These are phyloP conservation scores for Fusarium humuli DNA, from an alignment of 2,329 filamentous ascomycete genomes.

Conservation along the genomic window DNA sequence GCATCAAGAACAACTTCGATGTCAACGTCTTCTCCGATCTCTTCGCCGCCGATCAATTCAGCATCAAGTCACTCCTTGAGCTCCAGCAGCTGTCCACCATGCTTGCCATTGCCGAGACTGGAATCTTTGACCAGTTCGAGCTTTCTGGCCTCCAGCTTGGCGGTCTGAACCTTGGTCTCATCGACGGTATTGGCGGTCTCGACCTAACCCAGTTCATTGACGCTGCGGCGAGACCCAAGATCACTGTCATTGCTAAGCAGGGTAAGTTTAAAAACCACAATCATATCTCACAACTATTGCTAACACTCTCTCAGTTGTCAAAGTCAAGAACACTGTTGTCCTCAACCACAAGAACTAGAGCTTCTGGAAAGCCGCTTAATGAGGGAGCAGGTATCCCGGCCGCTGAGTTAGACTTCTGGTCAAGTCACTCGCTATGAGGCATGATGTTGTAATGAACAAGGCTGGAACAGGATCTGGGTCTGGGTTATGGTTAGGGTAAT, in stretches of 20 bases:
- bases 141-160: constrained; percentile 45
- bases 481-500: neutral
- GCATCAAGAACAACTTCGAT: constrained; percentile 60
- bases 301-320: constrained; percentile 20
- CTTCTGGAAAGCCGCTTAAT: neutral
- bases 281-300: rapidly evolving
- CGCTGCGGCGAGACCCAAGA: constrained; percentile 44
- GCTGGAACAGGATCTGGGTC: neutral
- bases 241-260: constrained; percentile 45
- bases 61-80: constrained; percentile 55
- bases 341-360: constrained; percentile 8
- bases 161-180: constrained; percentile 48
- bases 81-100: constrained; percentile 57
- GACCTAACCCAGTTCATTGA: constrained; percentile 50
- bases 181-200: constrained; percentile 44
- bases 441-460: constrained; percentile 14
- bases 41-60: constrained; percentile 56
- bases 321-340: constrained; percentile 7
- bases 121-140: constrained; percentile 49
- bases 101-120: constrained; percentile 49
- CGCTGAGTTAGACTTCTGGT: constrained; percentile 12
- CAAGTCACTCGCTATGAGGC: constrained; percentile 6
- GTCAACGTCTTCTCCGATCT: constrained; percentile 56
- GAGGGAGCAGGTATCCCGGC: constrained; percentile 34
- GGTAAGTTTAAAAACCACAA: constrained; percentile 20